Percentiles rank a stretch among this genome's conserved stretches.
These are phyloP conservation scores for Nigrospora sphaerica DNA, from an alignment of 2,329 filamentous ascomycete genomes.

Conservation along the genomic window DNA sequence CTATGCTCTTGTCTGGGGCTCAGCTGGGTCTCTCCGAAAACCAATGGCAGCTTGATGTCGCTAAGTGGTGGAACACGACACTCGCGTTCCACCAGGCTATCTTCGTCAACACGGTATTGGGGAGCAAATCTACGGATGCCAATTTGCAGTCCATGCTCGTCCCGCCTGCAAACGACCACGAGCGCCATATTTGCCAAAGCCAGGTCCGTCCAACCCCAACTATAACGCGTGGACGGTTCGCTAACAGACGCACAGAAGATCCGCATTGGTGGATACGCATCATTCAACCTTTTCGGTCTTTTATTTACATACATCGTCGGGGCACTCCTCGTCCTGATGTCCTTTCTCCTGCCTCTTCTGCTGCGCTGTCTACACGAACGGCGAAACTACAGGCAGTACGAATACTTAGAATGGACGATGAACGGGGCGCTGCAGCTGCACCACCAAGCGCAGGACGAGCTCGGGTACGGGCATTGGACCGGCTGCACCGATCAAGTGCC, in stretches of 20 bases:
- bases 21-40: neutral
- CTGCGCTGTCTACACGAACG: neutral
- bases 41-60: slow-evolving; percentile 1
- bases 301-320: neutral
- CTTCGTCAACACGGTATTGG: neutral
- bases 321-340: neutral
- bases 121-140: neutral
- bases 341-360: neutral
- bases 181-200: neutral
- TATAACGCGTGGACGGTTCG: neutral
- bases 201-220: neutral
- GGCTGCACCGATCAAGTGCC: neutral
- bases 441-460: neutral
- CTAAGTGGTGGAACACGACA: neutral
- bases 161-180: neutral
- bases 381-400: neutral
- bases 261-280: neutral
- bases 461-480: neutral
- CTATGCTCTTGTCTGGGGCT: neutral
- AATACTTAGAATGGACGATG: neutral
- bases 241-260: neutral
- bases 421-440: neutral
- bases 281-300: neutral
- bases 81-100: neutral
- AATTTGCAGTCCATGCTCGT: neutral